Percentiles rank a stretch among this genome's conserved stretches.
Evolutionary conservation across 1,284 basidiomycete genomes (phyloP).

Genomic region (Moesziomyces sp.): DNA sequence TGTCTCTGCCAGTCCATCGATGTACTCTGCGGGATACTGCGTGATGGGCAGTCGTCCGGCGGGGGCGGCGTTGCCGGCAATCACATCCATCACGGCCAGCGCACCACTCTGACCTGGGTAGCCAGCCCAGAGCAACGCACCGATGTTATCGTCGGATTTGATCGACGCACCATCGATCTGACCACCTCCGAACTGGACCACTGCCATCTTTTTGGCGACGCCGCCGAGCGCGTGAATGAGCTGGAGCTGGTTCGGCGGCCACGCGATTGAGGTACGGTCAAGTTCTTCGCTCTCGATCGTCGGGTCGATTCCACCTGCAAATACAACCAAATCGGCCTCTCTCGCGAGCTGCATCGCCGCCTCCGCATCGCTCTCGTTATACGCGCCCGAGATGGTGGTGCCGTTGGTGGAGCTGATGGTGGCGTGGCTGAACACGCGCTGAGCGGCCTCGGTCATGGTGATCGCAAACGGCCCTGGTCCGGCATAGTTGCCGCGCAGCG

Average conservation of each 20-base stretch:
- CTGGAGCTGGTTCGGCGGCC: slow-evolving; percentile 24
- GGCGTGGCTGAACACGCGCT: background rate
- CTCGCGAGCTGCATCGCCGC: background rate
- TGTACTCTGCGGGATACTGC: slow-evolving; percentile 21
- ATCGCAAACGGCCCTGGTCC: slow-evolving; percentile 13
- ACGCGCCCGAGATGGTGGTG: slow-evolving; percentile 1
- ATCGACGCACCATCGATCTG: slow-evolving; percentile 16
- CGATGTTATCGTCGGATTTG: slow-evolving; percentile 2
- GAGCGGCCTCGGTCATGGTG: slow-evolving; percentile 10
- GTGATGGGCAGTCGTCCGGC: slow-evolving; percentile 24
- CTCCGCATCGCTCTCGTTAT: background rate
- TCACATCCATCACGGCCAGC: slow-evolving; percentile 14
- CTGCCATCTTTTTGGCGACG: slow-evolving; percentile 8
- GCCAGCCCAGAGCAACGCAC: slow-evolving; percentile 19
- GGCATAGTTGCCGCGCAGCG: slow-evolving; percentile 22
- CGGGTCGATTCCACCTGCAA: slow-evolving; percentile 20
- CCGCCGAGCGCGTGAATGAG: slow-evolving; percentile 11
- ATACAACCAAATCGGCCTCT: slow-evolving; percentile 10
- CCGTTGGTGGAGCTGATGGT: slow-evolving; percentile 19
- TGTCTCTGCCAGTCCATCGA: slow-evolving; percentile 5
- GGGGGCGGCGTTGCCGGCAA: slow-evolving; percentile 4
- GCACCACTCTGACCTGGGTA: slow-evolving; percentile 25
- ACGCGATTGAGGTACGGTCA: slow-evolving; percentile 10
- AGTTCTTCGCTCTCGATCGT: slow-evolving; percentile 17
- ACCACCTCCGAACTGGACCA: slow-evolving; percentile 29